Evolutionary conservation across 2,329 filamentous ascomycete species (phyloP).

Genomic region (Colletotrichum sp.): DNA sequence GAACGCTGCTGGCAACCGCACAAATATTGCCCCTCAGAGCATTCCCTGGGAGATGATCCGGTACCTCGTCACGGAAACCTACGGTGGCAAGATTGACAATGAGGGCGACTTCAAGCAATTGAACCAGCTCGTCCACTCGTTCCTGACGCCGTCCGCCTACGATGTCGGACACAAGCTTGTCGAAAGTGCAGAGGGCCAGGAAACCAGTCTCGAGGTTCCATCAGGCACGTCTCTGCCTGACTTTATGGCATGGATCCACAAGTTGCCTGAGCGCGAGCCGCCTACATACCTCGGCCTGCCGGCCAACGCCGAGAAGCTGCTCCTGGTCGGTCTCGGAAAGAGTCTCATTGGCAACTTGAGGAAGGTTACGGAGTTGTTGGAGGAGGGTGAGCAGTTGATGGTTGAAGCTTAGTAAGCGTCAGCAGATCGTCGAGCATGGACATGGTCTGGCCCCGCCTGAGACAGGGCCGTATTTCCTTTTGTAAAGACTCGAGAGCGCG

Average conservation of each 20-base stretch:
- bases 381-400: slow-evolving; percentile 93
- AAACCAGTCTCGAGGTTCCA: slow-evolving; percentile 74
- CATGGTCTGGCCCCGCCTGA: neutral
- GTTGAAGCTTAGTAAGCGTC: slow-evolving; percentile 56
- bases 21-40: slow-evolving; percentile 91
- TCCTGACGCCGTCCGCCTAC: slow-evolving; percentile 88
- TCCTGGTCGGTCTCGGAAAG: slow-evolving; percentile 86
- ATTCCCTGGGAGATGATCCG: slow-evolving; percentile 97
- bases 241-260: slow-evolving; percentile 91
- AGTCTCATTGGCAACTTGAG: slow-evolving; percentile 85
- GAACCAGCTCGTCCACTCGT: slow-evolving; percentile 72
- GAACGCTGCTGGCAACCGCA: slow-evolving; percentile 78
- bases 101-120: slow-evolving; percentile 82
- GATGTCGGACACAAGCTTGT: slow-evolving; percentile 93
- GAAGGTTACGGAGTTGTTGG: slow-evolving; percentile 84
- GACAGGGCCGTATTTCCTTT: neutral
- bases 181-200: slow-evolving; percentile 63
- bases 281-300: slow-evolving; percentile 94
- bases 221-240: slow-evolving; percentile 82
- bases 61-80: slow-evolving; percentile 89
- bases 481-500: neutral
- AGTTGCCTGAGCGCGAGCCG: slow-evolving; percentile 91
- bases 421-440: neutral
- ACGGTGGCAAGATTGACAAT: slow-evolving; percentile 97
- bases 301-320: slow-evolving; percentile 93